Evolutionary conservation across 306 rosid species (phyloP), one percentile per base, ranked within the genome.

Genomic region (Dryas drummondii): DNA sequence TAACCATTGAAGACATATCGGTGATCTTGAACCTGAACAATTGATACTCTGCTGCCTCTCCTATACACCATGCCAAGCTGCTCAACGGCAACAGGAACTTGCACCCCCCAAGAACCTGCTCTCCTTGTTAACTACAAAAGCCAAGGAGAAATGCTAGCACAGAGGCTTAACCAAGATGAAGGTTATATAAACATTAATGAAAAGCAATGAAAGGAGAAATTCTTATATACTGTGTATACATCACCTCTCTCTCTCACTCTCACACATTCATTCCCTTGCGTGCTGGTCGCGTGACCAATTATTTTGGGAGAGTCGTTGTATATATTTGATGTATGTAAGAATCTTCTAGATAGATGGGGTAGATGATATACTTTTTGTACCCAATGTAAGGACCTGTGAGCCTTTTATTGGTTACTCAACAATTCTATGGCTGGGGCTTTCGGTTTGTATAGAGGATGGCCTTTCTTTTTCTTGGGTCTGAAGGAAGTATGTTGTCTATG

Each of bases 381-480:
- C 22, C 45, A 8, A 64, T 65, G 70, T 65, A 68, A 27, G 76
- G 47, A 60, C 47, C 17, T 32, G 58, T 49, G 55, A 52, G 70
- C 68, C 40, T 68, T 68, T 74, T 49, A 42, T 74, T 55, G 79
- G 80, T 75, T 66, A 8, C 80, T 44, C 19, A n/a, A 71, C 32
- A 54, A 41, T 19, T 56, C 32, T 11, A 68, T 58, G 54, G 58
- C 47, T 66, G 66, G 42, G 78, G 46, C 8, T 19, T 66, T 75
- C 65, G 68, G 73, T 52, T 75, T 79, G 86, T 79, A 71, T 48
- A 75, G 86, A 26, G 74, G 58, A 72, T 15, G 37, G 37, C 37
- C 37, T 2, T 2, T 32, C 3, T 32, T 32, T 32, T 32, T 32
- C 3, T 32, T 32, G 37, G 37, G 37, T 32, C 37, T 44, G 52